These are phyloP conservation scores for Candida namnaoensis DNA, from an alignment of 805 yeast species.

Conservation along the genomic window DNA sequence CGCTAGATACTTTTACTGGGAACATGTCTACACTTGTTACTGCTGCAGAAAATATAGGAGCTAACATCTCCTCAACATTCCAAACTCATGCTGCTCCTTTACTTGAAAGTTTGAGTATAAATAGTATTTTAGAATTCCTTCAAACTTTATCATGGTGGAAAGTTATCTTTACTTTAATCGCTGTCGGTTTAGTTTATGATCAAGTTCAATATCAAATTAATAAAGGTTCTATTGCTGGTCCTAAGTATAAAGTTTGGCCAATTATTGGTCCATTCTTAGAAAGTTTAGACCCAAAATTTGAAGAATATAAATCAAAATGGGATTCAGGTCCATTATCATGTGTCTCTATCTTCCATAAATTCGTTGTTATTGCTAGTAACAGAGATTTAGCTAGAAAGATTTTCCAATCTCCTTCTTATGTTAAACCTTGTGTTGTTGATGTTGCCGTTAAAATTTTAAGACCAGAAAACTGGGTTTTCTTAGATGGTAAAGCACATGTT, in stretches of 20 bases:
- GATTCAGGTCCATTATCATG: constrained; percentile 89
- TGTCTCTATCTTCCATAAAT: constrained; percentile 96
- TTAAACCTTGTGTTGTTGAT: constrained; percentile 97
- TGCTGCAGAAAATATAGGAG: constrained; percentile 10
- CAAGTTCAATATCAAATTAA: constrained; percentile 70
- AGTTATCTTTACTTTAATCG: constrained; percentile 34
- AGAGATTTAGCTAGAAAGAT: constrained; percentile 87
- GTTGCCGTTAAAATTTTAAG: constrained; percentile 91
- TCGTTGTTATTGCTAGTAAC: constrained; percentile 86
- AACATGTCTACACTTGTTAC: constrained; percentile 9
- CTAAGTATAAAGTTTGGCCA: constrained; percentile 83
- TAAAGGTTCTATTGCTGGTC: constrained; percentile 91
- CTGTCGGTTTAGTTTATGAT: constrained; percentile 51
- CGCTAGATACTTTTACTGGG: too few relatives aligned
- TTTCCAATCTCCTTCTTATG: constrained; percentile 75
- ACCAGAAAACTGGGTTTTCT: constrained; percentile 95
- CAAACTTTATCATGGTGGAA: constrained; percentile 44
- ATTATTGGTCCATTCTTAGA: constrained; percentile 94
- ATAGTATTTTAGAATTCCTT: constrained; percentile 7
- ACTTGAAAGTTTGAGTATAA: constrained; percentile 2
- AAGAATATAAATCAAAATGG: constrained; percentile 91
- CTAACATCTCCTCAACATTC: constrained; percentile 8
- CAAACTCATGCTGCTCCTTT: constrained; percentile 4
- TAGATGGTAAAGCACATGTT: constrained; percentile 91
- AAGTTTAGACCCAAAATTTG: constrained; percentile 90